phyloP scores from a whole-genome alignment of 2,329 filamentous ascomycete species.

The Fusarium sp. region DNA sequence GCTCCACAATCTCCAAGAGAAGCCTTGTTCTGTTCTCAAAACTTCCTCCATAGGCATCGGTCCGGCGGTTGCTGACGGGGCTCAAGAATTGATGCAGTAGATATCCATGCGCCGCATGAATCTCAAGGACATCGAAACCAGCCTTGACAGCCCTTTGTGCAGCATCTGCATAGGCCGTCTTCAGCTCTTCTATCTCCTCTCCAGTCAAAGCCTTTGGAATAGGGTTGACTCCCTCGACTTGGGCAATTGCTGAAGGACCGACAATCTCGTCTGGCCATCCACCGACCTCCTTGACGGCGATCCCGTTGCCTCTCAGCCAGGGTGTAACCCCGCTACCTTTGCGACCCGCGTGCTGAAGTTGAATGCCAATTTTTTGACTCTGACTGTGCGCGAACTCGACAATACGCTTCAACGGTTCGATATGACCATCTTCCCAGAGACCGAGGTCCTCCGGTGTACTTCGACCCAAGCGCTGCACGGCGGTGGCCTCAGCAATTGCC shows the following conservation, averaged over 20 bases:
- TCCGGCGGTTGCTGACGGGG: slow-evolving; percentile 72
- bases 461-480: slow-evolving; percentile 73
- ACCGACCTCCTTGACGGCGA: slow-evolving; percentile 59
- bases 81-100: slow-evolving; percentile 77
- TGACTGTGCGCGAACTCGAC: slow-evolving; percentile 71
- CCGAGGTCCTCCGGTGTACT: slow-evolving; percentile 78
- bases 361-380: slow-evolving; percentile 75
- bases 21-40: slow-evolving; percentile 79
- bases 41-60: slow-evolving; percentile 73
- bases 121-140: slow-evolving; percentile 76
- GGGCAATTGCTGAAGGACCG: slow-evolving; percentile 57
- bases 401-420: slow-evolving; percentile 67
- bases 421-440: slow-evolving; percentile 78
- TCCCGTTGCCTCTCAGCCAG: slow-evolving; percentile 71
- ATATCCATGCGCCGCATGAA: slow-evolving; percentile 87
- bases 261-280: slow-evolving; percentile 66
- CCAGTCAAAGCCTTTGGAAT: slow-evolving; percentile 73
- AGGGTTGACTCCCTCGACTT: slow-evolving; percentile 62
- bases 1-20: slow-evolving; percentile 74
- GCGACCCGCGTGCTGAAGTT: slow-evolving; percentile 80
- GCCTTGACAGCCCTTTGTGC: slow-evolving; percentile 69
- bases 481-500: slow-evolving; percentile 75
- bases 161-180: slow-evolving; percentile 67
- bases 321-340: slow-evolving; percentile 68
- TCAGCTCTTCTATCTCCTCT: slow-evolving; percentile 67